These are phyloP conservation scores for Cordia subcordata DNA, from an alignment of 257 asterid genomes.

Conservation along the genomic window DNA sequence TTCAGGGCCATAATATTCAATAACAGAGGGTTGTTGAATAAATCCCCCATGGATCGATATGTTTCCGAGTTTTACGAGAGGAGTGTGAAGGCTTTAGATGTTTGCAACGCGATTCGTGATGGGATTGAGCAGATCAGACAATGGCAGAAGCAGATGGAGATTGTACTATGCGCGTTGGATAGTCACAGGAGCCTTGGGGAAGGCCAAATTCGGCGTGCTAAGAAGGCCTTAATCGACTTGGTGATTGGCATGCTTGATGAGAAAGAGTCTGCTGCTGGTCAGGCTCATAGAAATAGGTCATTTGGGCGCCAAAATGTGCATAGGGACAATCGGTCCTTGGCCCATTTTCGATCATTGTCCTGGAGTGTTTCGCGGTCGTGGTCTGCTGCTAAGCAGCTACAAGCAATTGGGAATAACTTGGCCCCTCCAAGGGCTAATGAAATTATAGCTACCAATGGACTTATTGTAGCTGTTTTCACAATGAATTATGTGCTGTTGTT, in stretches of 20 bases:
- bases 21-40: slow-evolving; percentile 33
- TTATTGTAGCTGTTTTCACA: slow-evolving; percentile 58
- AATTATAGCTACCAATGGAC: slow-evolving; percentile 50
- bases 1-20: slow-evolving; percentile 49
- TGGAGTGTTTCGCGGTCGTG: slow-evolving; percentile 93
- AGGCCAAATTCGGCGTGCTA: slow-evolving; percentile 88
- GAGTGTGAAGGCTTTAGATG: slow-evolving; percentile 80
- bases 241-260: slow-evolving; percentile 82
- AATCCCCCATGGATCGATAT: slow-evolving; percentile 58
- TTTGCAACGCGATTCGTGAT: slow-evolving; percentile 85
- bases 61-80: slow-evolving; percentile 67
- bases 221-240: slow-evolving; percentile 65
- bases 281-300: slow-evolving; percentile 73
- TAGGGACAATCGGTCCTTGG: slow-evolving; percentile 39
- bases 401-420: slow-evolving; percentile 69
- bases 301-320: slow-evolving; percentile 54
- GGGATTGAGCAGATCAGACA: slow-evolving; percentile 85
- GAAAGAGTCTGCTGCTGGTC: slow-evolving; percentile 34
- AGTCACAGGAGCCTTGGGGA: slow-evolving; percentile 68
- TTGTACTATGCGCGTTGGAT: slow-evolving; percentile 62
- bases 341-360: slow-evolving; percentile 68
- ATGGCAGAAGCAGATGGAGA: slow-evolving; percentile 85
- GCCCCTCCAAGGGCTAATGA: slow-evolving; percentile 61
- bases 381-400: slow-evolving; percentile 89
- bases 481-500: slow-evolving; percentile 76